These are phyloP conservation scores for Xylaria scruposa DNA, from an alignment of 495 filamentous ascomycete genomes.

Conservation along the genomic window DNA sequence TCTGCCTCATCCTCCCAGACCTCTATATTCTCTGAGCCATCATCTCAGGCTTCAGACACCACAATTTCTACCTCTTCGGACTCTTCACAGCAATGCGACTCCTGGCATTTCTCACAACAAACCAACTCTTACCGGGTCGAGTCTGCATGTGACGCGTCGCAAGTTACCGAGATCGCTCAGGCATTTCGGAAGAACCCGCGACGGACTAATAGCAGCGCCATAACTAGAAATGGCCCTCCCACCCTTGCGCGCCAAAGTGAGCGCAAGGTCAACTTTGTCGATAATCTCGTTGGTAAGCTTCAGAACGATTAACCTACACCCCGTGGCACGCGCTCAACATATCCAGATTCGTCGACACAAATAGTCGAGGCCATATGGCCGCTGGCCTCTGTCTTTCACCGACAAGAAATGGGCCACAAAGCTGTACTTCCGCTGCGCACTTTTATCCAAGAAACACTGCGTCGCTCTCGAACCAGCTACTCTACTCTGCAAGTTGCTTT, in stretches of 20 bases:
- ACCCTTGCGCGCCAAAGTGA: slow-evolving; percentile 87
- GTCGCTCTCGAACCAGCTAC: slow-evolving; percentile 93
- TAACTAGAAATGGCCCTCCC: slow-evolving; percentile 71
- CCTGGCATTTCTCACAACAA: slow-evolving; percentile 36
- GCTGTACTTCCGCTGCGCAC: slow-evolving; percentile 88
- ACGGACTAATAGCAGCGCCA: slow-evolving; percentile 65
- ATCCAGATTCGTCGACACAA: slow-evolving; percentile 91
- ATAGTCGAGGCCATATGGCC: slow-evolving; percentile 99
- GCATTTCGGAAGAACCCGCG: slow-evolving; percentile 79
- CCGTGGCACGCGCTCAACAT: slow-evolving; percentile 34
- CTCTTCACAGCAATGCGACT: slow-evolving; percentile 49
- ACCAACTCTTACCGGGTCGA: slow-evolving; percentile 23
- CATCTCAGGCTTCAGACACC: slow-evolving; percentile 62
- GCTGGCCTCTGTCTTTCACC: slow-evolving; percentile 66
- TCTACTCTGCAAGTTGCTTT: slow-evolving; percentile 96
- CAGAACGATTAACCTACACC: slow-evolving; percentile 33
- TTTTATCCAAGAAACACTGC: slow-evolving; percentile 96
- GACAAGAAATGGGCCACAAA: slow-evolving; percentile 62
- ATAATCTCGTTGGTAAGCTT: slow-evolving; percentile 96
- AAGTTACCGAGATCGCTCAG: slow-evolving; percentile 39
- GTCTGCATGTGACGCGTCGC: slow-evolving; percentile 29
- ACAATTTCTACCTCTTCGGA: slow-evolving; percentile 58
- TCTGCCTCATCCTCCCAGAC: slow-evolving; percentile 75
- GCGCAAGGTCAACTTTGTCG: slow-evolving; percentile 94
- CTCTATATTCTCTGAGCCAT: slow-evolving; percentile 81